phyloP scores from a whole-genome alignment of 768 basidiomycete genomes.

The Galerina marginata region DNA sequence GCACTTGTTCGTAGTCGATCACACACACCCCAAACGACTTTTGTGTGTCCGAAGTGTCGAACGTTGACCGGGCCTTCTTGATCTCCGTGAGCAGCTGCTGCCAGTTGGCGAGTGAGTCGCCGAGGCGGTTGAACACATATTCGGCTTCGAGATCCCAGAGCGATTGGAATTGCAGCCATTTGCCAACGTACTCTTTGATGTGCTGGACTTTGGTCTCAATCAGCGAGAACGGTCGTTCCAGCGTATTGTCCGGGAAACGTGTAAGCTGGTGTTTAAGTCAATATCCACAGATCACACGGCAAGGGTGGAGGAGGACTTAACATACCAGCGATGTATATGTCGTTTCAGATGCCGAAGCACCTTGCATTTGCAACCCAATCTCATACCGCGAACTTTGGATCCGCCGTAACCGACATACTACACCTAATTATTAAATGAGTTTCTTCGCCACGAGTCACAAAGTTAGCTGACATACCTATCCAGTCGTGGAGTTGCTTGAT shows the following conservation, averaged over 20 bases:
- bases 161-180: conserved; percentile 99
- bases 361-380: conserved; percentile 92
- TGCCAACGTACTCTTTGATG: conserved; percentile 89
- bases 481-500: conserved; percentile 23
- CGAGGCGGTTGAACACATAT: conserved; percentile 93
- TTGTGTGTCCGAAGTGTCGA: conserved; percentile 95
- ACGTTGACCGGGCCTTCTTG: conserved; percentile 94
- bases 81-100: conserved; percentile 96
- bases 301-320: conserved; percentile 1
- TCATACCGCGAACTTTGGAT: conserved; percentile 97
- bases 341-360: conserved; percentile 62
- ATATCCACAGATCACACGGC: neutral
- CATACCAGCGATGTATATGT: conserved; percentile 85
- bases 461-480: conserved; percentile 13
- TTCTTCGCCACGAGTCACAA: neutral
- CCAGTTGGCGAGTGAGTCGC: conserved; percentile 93
- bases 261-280: conserved; percentile 58
- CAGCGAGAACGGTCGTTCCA: conserved; percentile 82
- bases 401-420: conserved; percentile 84
- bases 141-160: conserved; percentile 98
- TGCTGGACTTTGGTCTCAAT: conserved; percentile 90
- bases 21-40: conserved; percentile 94
- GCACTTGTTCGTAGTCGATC: conserved; percentile 98
- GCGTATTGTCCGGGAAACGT: conserved; percentile 70
- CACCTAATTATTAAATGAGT: conserved; percentile 48